Conservation (phyloP, 2,329 filamentous ascomycete genomes). For the Epichloe bromicola region DNA sequence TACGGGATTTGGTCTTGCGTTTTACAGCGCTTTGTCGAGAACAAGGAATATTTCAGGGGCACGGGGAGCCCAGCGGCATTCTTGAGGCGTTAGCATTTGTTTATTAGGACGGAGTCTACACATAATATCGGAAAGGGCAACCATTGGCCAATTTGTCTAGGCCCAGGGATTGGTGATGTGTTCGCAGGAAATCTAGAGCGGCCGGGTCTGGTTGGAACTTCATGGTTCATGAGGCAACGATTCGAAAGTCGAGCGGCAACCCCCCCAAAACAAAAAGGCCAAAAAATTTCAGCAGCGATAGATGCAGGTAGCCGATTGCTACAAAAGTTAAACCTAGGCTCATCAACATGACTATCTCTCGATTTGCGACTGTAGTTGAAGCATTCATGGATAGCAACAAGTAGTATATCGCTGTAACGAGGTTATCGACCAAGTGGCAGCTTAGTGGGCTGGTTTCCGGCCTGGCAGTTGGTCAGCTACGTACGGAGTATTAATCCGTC, state of each 20-base stretch:
- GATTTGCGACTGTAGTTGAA: neutral
- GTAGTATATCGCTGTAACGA: constrained; percentile 9
- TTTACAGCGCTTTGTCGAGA: constrained; percentile 2
- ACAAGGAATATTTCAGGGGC: neutral
- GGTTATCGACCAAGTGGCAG: constrained; percentile 6
- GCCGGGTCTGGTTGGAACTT: neutral
- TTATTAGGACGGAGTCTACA: constrained; percentile 4
- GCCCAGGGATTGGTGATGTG: neutral
- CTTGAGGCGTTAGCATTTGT: constrained; percentile 6
- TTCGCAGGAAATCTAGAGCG: neutral
- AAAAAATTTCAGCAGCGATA: neutral
- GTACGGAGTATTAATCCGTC: neutral
- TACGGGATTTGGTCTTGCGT: no score
- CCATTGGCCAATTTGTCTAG: neutral
- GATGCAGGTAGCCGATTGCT: neutral
- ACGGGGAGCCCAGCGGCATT: constrained; percentile 4
- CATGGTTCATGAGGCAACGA: neutral
- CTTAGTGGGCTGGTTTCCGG: neutral
- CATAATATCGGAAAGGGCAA: constrained; percentile 6
- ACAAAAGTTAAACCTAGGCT: neutral
- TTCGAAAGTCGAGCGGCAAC: neutral
- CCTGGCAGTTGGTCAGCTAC: neutral
- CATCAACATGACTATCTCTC: neutral
- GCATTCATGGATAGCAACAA: neutral
- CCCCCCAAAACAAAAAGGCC: neutral